phyloP scores from a whole-genome alignment of 441 rosid species.

The Jatropha podagrica region DNA sequence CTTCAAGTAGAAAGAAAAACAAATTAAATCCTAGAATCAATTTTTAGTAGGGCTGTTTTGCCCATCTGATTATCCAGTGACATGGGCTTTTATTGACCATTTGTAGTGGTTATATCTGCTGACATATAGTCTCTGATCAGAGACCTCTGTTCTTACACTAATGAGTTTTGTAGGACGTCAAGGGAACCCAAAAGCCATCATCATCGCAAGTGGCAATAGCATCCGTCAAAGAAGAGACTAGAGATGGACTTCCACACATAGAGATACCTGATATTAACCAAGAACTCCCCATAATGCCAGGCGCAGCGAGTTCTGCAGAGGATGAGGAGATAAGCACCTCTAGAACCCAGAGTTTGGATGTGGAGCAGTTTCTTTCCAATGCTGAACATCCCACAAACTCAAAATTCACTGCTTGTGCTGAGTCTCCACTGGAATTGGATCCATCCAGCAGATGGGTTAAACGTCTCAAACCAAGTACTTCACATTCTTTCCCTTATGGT shows the following conservation, averaged over 20 bases:
- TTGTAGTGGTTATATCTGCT: constrained; percentile 5
- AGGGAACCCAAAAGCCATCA: constrained; percentile 26
- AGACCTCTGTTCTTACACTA: constrained; percentile 11
- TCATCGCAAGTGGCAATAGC: constrained; percentile 30
- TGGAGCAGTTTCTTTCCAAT: constrained; percentile 43
- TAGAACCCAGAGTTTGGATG: constrained; percentile 76
- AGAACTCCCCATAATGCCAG: constrained; percentile 42
- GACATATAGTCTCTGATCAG: constrained; percentile 1
- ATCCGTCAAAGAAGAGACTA: constrained; percentile 34
- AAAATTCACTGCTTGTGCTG: constrained; percentile 36
- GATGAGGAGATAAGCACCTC: constrained; percentile 62
- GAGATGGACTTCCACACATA: constrained; percentile 23
- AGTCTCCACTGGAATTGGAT: constrained; percentile 34
- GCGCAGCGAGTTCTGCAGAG: constrained; percentile 36
- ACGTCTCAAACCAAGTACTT: constrained; percentile 61
- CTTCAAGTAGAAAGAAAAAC: neutral
- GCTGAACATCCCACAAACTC: constrained; percentile 36
- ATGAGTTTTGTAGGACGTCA: constrained; percentile 40
- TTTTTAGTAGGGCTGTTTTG: neutral
- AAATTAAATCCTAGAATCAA: neutral
- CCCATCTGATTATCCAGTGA: neutral
- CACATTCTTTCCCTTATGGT: constrained; percentile 39
- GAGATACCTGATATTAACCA: constrained; percentile 56
- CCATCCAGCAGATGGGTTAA: constrained; percentile 79
- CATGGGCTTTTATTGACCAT: constrained; percentile 7